Evolutionary conservation across 208 protist species (phyloP), one percentile per base, ranked within the genome.

Genomic region (Wallacemonas rigidus): DNA sequence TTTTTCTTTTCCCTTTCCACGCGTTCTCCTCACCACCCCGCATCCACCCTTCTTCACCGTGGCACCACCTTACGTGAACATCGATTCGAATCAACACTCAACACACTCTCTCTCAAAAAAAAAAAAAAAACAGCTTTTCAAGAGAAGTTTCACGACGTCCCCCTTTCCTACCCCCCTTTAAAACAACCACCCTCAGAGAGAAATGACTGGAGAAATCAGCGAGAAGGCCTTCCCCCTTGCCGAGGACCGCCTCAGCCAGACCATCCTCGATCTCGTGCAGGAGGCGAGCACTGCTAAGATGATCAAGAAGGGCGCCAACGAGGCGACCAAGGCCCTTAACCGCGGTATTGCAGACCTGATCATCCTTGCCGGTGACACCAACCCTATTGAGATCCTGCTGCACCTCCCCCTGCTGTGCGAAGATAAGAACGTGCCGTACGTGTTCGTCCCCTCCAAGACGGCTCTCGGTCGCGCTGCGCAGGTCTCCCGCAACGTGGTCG

Each of bases 401-500:
- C 99, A 99, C 89, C 87, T 99, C 12, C 99, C 99, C 41, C 92
- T 99, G 15, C 91, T 99, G 26, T 99, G 99, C 86, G 99, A 99
- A 85, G 99, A 99, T 87, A 99, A 99, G 92, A 99, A 99, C 82
- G 98, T 99, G 58, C 99, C 99, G 64, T 99, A 99, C 90, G 97
- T 99, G 12, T 99, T 99, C 79, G 98, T 99, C n/a, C 95, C 97
- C 15, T 99, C 95, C 36, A 99, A 99, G 84, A 87, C 88, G 36
- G 98, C 97, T 40, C 90, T 99, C 14, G 99, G 99, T 71, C 91
- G 99, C 65, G 98, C 99, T 3, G 98, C 97, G 72, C 98, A 99
- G 75, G 96, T 99, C 40, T 99, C 98, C 15, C 93, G 99, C 76
- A 95, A 98, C 71, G 99, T 99, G 6, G 98, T 99, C 67, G 93